These are phyloP conservation scores for Aspergillus udagawae DNA, from an alignment of 2,329 filamentous ascomycete genomes.

Conservation along the genomic window DNA sequence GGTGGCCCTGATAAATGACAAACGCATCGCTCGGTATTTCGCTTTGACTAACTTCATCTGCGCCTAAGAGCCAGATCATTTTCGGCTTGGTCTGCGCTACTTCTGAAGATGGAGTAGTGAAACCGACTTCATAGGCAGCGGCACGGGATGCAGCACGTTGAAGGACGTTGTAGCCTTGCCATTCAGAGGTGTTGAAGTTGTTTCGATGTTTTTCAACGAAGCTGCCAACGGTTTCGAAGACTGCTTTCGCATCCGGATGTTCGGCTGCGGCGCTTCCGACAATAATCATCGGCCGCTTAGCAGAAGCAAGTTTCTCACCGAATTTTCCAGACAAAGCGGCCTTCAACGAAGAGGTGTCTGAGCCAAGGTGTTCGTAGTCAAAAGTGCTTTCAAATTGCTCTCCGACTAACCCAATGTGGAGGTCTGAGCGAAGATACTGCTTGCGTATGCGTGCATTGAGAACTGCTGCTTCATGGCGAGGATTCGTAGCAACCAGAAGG, in stretches of 20 bases:
- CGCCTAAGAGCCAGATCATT: slow-evolving; percentile 94
- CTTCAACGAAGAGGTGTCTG: slow-evolving; percentile 76
- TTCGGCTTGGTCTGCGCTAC: slow-evolving; percentile 85
- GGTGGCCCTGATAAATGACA: slow-evolving; percentile 96
- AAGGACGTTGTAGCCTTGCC: slow-evolving; percentile 97
- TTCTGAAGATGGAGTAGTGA: slow-evolving; percentile 75
- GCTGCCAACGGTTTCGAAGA: slow-evolving; percentile 82
- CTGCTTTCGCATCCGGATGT: slow-evolving; percentile 83
- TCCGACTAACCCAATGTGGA: slow-evolving; percentile 87
- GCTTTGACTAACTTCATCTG: slow-evolving; percentile 79
- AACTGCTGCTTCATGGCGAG: slow-evolving; percentile 89
- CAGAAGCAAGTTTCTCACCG: slow-evolving; percentile 83
- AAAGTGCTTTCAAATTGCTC: slow-evolving; percentile 92
- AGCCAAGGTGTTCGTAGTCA: slow-evolving; percentile 86
- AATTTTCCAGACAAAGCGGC: slow-evolving; percentile 79
- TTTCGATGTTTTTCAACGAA: slow-evolving; percentile 92
- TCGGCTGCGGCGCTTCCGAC: slow-evolving; percentile 90
- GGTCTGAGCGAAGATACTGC: slow-evolving; percentile 92
- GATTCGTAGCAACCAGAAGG: slow-evolving; percentile 90
- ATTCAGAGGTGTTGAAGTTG: slow-evolving; percentile 83
- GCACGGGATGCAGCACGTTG: slow-evolving; percentile 89
- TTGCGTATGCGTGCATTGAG: slow-evolving; percentile 96
- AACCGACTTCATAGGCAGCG: slow-evolving; percentile 93
- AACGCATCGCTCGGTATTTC: slow-evolving; percentile 96
- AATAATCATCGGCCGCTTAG: slow-evolving; percentile 94